phyloP scores from a whole-genome alignment of 148 eudicot species.

The Rhododendron williamsianum region DNA sequence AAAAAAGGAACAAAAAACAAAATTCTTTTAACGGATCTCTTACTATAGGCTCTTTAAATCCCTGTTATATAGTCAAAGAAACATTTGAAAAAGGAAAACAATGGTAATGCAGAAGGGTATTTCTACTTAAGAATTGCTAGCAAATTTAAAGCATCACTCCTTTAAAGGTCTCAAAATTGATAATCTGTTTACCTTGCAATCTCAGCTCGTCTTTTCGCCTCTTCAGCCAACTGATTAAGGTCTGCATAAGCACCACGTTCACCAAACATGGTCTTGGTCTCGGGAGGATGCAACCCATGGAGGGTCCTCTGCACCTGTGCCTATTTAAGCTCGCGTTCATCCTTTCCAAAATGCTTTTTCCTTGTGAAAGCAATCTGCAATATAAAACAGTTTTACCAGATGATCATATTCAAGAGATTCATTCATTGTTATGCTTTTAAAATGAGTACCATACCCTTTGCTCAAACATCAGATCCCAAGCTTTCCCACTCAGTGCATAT shows the following conservation, averaged over 20 bases:
- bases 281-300: conserved; percentile 58
- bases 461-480: conserved; percentile 39
- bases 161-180: neutral
- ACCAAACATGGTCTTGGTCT: conserved; percentile 23
- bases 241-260: conserved; percentile 49
- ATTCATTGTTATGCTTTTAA: too few species aligned
- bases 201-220: conserved; percentile 65
- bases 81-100: neutral
- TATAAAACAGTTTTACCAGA: neutral
- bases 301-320: conserved; percentile 61
- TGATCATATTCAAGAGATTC: neutral
- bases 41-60: neutral
- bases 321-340: conserved; percentile 68
- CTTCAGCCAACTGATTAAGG: conserved; percentile 60
- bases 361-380: conserved; percentile 60
- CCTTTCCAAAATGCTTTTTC: conserved; percentile 65
- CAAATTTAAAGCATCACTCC: neutral
- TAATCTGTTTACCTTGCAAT: conserved; percentile 46
- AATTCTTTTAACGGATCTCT: neutral
- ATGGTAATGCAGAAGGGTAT: neutral
- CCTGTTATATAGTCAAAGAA: neutral
- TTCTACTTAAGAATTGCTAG: neutral
- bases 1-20: too few species aligned
- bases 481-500: conserved; percentile 39
- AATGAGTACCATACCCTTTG: conserved; percentile 28